Base-by-base conservation (phyloP, 2,329 filamentous ascomycete species). In the Oidium heveae region DNA sequence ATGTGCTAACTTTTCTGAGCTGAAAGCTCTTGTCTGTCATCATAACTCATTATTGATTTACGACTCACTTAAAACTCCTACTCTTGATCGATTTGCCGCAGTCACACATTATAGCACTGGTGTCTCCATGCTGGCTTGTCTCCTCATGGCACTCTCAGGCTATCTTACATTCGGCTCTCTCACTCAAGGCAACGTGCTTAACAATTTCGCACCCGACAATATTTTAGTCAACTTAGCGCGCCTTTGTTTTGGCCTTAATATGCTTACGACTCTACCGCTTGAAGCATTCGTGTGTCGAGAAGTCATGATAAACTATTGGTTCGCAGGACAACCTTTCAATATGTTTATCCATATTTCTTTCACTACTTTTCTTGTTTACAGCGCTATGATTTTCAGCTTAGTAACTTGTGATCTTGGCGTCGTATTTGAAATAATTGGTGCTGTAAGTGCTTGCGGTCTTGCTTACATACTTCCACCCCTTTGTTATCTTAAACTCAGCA, bases 21-120 rank as follows among this genome's bases (percentile, higher is more conserved):
- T 20, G 20, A 33, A 52, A 75, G 78, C 78, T 52, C 82, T 82
- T 58, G 78, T 82, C 59, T 82, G 78, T 66, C 78, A 98, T 66
- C 91, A 98, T 71, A 98, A 98, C 70, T 94, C 86, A 53, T 81
- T 98, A 57, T 75, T 98, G 55, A 98, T 98, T 65, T 98, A 98
- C 69, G 89, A 89, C 60, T 96, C 89, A 2, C 76, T 98, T 58
- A 82, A 84, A 62, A 95, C 84, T 53, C 91, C 91, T 1, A 98
- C 91, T 0, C 83, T 98, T 62, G 88, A 96, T 72, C 86, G 93
- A 59, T 98, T 98, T 70, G 74, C 87, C 39, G 79, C 74, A 55
- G 89, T 98, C 41, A 98, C 91, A 39, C 91, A 98, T 70, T 93
- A 86, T 69, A 94, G 86, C 39, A 95, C 91, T 0, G 77, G 74